Evolutionary conservation across 2,329 filamentous ascomycete genomes (phyloP).

Genomic region (Falciphora oryzae): DNA sequence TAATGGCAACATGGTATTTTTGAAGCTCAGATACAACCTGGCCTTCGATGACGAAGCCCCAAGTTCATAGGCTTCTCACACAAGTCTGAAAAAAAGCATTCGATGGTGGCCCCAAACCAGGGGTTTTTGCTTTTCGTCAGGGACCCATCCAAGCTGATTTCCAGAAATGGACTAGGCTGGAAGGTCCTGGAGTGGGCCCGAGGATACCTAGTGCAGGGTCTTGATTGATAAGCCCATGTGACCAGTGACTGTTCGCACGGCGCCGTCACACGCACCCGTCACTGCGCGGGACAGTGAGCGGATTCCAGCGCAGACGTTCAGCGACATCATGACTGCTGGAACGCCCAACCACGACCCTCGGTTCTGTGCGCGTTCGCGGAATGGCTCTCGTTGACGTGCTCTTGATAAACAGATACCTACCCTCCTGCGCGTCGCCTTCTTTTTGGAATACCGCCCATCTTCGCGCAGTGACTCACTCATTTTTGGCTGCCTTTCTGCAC

Average conservation of each 20-base stretch:
- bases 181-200: too few relatives aligned
- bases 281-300: background rate
- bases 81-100: background rate
- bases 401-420: background rate
- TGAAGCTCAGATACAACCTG: background rate
- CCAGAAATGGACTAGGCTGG: constrained; percentile 9
- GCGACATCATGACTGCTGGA: background rate
- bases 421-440: background rate
- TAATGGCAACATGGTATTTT: background rate
- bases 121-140: background rate
- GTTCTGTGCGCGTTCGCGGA: background rate
- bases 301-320: background rate
- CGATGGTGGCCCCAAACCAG: too few relatives aligned
- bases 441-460: background rate
- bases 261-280: background rate
- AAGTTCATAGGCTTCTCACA: too few relatives aligned
- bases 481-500: background rate
- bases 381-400: background rate
- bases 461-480: background rate
- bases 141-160: constrained; percentile 7
- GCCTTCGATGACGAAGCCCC: background rate
- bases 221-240: constrained; percentile 3
- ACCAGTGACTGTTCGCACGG: constrained; percentile 7
- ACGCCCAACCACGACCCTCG: background rate
- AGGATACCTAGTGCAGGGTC: background rate